Conservation (phyloP, 345 rosid genomes). For the Euphorbia lathyris region DNA sequence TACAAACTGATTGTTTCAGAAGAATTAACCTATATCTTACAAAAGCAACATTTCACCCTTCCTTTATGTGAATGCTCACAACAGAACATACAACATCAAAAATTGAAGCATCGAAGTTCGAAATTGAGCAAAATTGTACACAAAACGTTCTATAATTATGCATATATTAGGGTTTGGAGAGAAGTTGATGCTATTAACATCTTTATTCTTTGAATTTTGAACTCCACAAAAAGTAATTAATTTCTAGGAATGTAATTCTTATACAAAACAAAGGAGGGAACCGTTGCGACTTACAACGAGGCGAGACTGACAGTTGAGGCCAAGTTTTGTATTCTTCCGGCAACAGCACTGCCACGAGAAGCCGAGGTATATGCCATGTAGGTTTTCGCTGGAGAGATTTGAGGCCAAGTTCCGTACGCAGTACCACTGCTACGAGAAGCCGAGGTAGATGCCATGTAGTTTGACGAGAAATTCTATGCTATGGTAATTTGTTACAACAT, state of each 20-base stretch:
- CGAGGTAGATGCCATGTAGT: no score
- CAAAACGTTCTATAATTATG: not conserved
- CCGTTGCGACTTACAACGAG: constrained; percentile 42
- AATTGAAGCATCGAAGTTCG: no score
- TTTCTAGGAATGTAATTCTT: no score
- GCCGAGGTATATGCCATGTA: no score
- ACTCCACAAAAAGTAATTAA: not conserved
- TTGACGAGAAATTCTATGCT: no score
- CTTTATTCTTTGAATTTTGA: not conserved
- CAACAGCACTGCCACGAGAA: constrained; percentile 28
- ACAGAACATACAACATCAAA: not conserved
- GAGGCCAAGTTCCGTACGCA: no score
- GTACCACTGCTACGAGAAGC: no score
- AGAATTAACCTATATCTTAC: not conserved
- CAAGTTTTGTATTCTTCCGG: constrained; percentile 46
- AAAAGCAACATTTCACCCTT: not conserved
- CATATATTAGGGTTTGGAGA: not conserved
- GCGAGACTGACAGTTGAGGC: constrained; percentile 45
- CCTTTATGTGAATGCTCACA: not conserved
- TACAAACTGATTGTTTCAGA: not conserved
- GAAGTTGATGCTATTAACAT: not conserved
- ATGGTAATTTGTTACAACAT: not conserved
- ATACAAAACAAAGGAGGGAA: not conserved
- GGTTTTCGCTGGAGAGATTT: no score
- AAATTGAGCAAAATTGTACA: not conserved